A percentile compares a stretch with the other conserved stretches of the same genome.
These are phyloP conservation scores for Ceratonia siliqua DNA, from an alignment of 306 rosid species.

Conservation along the genomic window DNA sequence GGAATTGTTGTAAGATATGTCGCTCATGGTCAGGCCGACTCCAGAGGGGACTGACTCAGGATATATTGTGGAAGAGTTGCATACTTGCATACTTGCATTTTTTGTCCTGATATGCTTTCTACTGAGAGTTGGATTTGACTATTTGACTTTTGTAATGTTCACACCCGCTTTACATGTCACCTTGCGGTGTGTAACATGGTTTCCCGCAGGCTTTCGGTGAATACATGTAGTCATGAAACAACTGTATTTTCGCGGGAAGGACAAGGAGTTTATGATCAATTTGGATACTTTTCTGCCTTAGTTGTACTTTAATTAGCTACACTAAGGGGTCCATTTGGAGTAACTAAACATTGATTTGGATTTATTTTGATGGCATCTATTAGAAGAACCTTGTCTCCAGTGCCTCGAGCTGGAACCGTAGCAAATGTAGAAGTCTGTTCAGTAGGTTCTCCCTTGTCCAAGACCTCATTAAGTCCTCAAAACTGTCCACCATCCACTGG, in stretches of 20 bases:
- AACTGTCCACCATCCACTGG: constrained; percentile 49
- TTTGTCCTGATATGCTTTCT: constrained; percentile 22
- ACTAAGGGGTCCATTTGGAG: constrained; percentile 12
- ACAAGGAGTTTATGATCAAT: constrained; percentile 8
- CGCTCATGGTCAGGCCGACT: neutral
- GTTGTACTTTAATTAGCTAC: constrained; percentile 1
- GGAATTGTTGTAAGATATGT: constrained; percentile 9
- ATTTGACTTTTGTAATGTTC: constrained; percentile 21
- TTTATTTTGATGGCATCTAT: constrained; percentile 68
- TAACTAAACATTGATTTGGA: constrained; percentile 22
- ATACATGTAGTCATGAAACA: constrained; percentile 14
- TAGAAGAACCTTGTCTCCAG: constrained; percentile 80
- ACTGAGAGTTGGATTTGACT: neutral
- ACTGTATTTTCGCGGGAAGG: constrained; percentile 28
- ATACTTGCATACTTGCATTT: neutral
- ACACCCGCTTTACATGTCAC: constrained; percentile 35
- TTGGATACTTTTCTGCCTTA: constrained; percentile 15
- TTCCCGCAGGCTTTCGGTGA: constrained; percentile 12
- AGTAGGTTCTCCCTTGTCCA: constrained; percentile 80
- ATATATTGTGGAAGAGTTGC: constrained; percentile 2
- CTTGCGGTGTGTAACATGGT: constrained; percentile 26
- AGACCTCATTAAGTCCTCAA: constrained; percentile 62
- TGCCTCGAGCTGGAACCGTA: constrained; percentile 62
- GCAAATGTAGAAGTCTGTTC: constrained; percentile 61
- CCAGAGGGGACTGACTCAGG: constrained; percentile 9